Evolutionary conservation across 2,329 filamentous ascomycete species (phyloP), one percentile per base, ranked within the genome.

Genomic region (Colletotrichum tofieldiae): DNA sequence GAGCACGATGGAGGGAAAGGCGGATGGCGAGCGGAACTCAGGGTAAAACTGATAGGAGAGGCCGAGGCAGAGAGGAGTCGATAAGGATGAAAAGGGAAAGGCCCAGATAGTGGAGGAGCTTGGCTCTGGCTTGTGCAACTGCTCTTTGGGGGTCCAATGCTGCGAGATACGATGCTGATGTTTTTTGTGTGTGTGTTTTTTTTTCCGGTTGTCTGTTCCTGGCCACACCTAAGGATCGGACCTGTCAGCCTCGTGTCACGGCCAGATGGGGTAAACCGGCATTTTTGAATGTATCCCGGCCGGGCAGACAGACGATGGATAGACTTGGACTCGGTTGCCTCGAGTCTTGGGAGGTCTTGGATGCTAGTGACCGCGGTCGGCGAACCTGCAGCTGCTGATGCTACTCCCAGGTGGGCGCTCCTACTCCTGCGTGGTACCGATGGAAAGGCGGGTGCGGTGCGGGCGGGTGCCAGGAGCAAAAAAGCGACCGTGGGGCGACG

Each of bases 401-500:
- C 62, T 16, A 4, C 11, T 12, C 1, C n/a, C n/a, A 49, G n/a
- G 20, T 47, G 12, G n/a, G 20, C 23, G 12, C 9, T 47, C 3
- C n/a, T 9, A 26, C 12, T 61, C 45, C n/a, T 55, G 56, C 56
- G 63, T 41, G 63, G 67, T 56, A 39, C 63, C 63, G 63, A 62
- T 67, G 68, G 29, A 26, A 61, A 37, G n/a, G 47, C 68, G 68
- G 68, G 68, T 61, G 56, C 41, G 56, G 61, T 66, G 61, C 67
- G 67, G 62, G 67, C 62, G 67, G 67, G 23, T 65, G 55, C 54
- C 54, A 70, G 68, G 67, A 29, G 63, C 47, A 54, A 47, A 39
- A 64, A 23, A 60, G 67, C 51, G 47, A 62, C 56, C 64, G 68
- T 68, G 68, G 68, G 64, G 67, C 51, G 58, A 39, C 37, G 37